Evolutionary conservation across 768 basidiomycete species (phyloP), one percentile per base, ranked within the genome.

Genomic region (Pleurotus sapidus): DNA sequence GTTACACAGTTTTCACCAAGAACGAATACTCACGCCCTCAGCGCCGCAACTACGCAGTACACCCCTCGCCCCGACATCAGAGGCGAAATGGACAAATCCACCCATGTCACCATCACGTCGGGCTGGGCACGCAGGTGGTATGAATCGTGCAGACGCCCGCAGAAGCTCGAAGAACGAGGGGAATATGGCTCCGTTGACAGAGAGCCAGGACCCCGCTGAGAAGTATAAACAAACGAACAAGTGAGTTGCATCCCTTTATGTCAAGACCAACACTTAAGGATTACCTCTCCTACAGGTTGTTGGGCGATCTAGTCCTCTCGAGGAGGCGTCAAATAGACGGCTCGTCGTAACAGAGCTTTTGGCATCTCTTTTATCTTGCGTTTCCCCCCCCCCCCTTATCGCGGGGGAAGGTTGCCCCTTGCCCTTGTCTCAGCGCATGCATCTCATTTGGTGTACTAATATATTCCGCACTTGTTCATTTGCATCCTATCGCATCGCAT

Each of bases 161-260:
- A n/a, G n/a, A 18, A 37, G 25, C 3, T 6, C 24, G 25, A 50
- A 25, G 30, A 38, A 15, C 27, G 27, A 20, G 20, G 25, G 55
- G 15, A 57, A 56, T 54, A 20, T 49, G 9, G 39, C 17, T 18
- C 47, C 59, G 47, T 20, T 59, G 24, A 25, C 15, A 34, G 82
- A 87, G 67, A 68, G 72, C 1, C 65, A 72, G 34, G 70, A 68
- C 12, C 86, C 88, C 14, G 75, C 75, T 46, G 78, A 84, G 58
- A 79, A 76, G 12, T 91, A 91, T 57, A 86, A 85, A 65, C 78
- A 79, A 54, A 74, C 75, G 0, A 91, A 91, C 67, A 86, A 74
- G 89, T 87, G 42, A 53, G 68, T 65, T 11, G 9, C 24, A 46
- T 56, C 6, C 45, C n/a, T 57, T n/a, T 45, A 20, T 49, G 38